phyloP scores from a whole-genome alignment of 176 grass and related monocot genomes.

The Rhynchospora breviuscula region DNA sequence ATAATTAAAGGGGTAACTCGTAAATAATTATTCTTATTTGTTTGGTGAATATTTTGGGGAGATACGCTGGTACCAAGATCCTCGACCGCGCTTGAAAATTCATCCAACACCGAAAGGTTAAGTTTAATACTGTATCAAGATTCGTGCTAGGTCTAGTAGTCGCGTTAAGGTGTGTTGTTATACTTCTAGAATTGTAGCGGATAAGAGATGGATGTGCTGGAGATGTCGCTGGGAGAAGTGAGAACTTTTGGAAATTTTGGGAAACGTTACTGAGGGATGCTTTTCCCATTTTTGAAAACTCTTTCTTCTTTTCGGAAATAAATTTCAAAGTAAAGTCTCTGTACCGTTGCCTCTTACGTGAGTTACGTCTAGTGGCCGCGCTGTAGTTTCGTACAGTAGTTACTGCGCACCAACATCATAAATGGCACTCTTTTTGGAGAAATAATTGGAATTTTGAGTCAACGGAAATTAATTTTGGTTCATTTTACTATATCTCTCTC shows the following conservation, averaged over 20 bases:
- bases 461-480: background rate
- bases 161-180: background rate
- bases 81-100: background rate
- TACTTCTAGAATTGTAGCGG: background rate
- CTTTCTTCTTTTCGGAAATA: conserved; percentile 12
- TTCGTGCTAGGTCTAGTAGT: background rate
- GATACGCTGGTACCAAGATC: background rate
- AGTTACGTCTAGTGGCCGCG: background rate
- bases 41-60: background rate
- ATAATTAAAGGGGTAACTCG: background rate
- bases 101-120: background rate
- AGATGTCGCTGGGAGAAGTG: background rate
- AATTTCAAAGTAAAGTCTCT: conserved; percentile 21
- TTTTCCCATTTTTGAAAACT: conserved; percentile 3
- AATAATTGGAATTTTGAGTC: background rate
- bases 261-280: background rate
- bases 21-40: background rate
- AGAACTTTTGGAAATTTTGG: background rate
- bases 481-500: no score
- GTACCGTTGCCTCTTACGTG: conserved; percentile 11
- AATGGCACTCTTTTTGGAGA: background rate
- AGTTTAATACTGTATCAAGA: background rate
- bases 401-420: background rate
- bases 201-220: background rate
- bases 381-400: background rate